A percentile compares a stretch with the other conserved stretches of the same genome.
Conservation (phyloP, 2,329 filamentous ascomycete species). For the Talaromyces sp. region DNA sequence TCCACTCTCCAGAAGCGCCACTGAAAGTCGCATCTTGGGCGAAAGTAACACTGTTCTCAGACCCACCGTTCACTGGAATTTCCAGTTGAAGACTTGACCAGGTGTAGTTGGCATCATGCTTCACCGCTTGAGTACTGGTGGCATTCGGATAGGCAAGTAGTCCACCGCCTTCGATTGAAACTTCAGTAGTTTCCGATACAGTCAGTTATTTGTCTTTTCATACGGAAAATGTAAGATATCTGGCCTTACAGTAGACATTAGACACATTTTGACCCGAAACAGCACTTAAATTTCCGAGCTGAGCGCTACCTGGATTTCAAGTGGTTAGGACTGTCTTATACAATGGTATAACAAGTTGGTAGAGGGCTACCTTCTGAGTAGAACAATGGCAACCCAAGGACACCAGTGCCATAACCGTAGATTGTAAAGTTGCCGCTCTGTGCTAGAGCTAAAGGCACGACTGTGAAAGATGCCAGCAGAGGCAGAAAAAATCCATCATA, state of each 20-base stretch:
- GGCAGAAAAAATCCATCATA: neutral
- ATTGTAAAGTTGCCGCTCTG: neutral
- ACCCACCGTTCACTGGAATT: neutral
- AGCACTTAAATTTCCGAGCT: conserved; percentile 1
- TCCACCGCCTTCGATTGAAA: neutral
- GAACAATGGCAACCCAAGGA: neutral
- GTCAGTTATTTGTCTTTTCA: neutral
- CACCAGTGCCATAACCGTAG: conserved; percentile 7
- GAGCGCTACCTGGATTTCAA: neutral
- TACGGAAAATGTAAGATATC: neutral
- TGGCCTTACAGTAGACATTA: conserved; percentile 9
- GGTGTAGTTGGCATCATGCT: neutral
- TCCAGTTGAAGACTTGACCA: neutral
- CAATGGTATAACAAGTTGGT: neutral
- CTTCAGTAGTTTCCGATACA: neutral
- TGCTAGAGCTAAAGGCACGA: neutral
- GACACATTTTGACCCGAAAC: neutral
- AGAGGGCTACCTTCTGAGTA: neutral
- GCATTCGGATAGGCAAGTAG: conserved; percentile 7
- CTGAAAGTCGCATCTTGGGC: neutral
- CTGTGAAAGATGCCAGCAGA: neutral
- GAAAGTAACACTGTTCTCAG: neutral
- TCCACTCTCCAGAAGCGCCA: neutral
- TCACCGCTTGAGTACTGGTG: neutral
- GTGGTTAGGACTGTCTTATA: neutral